phyloP scores from a whole-genome alignment of 768 basidiomycete genomes.

The Boletus reticuloceps region DNA sequence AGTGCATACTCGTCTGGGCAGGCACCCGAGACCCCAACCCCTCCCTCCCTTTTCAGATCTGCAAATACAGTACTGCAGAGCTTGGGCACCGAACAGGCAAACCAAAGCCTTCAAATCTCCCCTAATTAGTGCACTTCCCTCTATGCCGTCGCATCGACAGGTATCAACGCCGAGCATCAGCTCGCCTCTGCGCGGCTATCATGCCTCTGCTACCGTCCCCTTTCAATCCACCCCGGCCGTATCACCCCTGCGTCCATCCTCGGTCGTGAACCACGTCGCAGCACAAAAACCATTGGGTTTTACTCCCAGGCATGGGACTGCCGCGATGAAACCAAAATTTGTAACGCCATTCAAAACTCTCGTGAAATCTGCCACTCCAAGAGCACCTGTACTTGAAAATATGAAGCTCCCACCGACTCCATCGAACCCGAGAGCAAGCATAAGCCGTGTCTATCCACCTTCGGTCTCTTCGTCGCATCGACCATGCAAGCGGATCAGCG shows the following conservation, averaged over 20 bases:
- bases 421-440: background rate
- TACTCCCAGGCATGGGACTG: slow-evolving; percentile 23
- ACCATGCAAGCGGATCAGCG: slow-evolving; percentile 6
- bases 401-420: background rate
- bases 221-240: slow-evolving; percentile 18
- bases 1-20: slow-evolving; percentile 32
- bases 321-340: slow-evolving; percentile 42
- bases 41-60: slow-evolving; percentile 27
- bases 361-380: slow-evolving; percentile 41
- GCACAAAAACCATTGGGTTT: slow-evolving; percentile 24
- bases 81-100: slow-evolving; percentile 9
- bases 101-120: slow-evolving; percentile 50
- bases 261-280: slow-evolving; percentile 9
- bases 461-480: slow-evolving; percentile 7
- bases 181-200: slow-evolving; percentile 14
- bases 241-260: slow-evolving; percentile 37
- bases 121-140: slow-evolving; percentile 23
- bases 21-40: slow-evolving; percentile 40
- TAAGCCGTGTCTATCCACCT: slow-evolving; percentile 25
- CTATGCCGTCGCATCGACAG: slow-evolving; percentile 8
- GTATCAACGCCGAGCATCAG: slow-evolving; percentile 31
- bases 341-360: slow-evolving; percentile 62
- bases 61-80: slow-evolving; percentile 21
- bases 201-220: background rate
- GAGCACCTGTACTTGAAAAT: background rate